Conservation (phyloP, 75 land plant genomes). For the Sequoiadendron giganteum region DNA sequence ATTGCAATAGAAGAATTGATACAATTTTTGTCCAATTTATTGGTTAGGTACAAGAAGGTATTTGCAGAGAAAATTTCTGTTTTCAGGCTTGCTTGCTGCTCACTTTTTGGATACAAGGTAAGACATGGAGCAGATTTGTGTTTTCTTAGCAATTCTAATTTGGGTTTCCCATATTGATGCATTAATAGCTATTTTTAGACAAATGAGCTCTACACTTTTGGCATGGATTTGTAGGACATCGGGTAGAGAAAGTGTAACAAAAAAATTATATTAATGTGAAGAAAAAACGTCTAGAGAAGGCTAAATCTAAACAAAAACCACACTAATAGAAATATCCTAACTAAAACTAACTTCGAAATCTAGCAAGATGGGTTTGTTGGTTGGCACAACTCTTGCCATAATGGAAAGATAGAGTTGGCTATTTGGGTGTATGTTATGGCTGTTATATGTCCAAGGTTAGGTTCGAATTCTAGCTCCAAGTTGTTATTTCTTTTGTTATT, state of each 20-base stretch:
- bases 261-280: neutral
- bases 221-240: neutral
- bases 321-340: too few species aligned
- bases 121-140: neutral
- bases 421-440: too few species aligned
- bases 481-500: too few species aligned
- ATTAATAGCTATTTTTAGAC: neutral
- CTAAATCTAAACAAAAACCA: neutral
- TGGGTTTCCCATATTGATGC: neutral
- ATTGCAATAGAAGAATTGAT: neutral
- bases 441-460: too few species aligned
- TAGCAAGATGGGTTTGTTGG: too few species aligned
- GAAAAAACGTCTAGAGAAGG: neutral
- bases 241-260: neutral
- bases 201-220: neutral
- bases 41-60: conserved; percentile 76
- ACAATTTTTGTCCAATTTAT: conserved; percentile 10
- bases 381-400: too few species aligned
- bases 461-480: too few species aligned
- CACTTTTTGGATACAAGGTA: conserved; percentile 96
- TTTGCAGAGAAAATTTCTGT: conserved; percentile 92
- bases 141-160: neutral
- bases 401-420: too few species aligned
- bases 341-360: too few species aligned
- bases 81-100: conserved; percentile 85